Conservation (phyloP, 352 stramenopile species). For the Phytopythium chamaehyphon region DNA sequence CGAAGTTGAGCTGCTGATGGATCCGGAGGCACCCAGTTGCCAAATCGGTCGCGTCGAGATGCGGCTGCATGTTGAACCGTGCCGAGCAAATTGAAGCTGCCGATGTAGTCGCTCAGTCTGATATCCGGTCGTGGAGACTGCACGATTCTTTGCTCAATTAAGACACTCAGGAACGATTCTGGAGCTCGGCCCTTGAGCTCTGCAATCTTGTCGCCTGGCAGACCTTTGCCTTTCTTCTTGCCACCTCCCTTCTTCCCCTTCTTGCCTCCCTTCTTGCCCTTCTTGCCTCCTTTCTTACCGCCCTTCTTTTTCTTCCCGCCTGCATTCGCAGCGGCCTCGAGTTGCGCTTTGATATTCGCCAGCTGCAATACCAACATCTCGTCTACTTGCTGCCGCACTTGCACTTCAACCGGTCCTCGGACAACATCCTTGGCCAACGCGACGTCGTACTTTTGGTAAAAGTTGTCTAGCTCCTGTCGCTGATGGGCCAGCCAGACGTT, state of each 20-base stretch:
- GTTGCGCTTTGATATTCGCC: slow-evolving; percentile 91
- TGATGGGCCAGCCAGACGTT: slow-evolving; percentile 75
- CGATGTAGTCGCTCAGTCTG: slow-evolving; percentile 80
- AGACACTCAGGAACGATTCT: slow-evolving; percentile 87
- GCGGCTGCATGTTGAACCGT: slow-evolving; percentile 59
- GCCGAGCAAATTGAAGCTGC: slow-evolving; percentile 91
- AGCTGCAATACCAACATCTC: slow-evolving; percentile 93
- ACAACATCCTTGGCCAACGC: slow-evolving; percentile 89
- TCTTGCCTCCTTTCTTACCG: slow-evolving; percentile 51
- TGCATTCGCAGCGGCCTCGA: slow-evolving; percentile 58
- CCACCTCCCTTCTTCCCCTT: slow-evolving; percentile 35
- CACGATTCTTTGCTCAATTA: slow-evolving; percentile 90
- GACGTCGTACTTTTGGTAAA: slow-evolving; percentile 93
- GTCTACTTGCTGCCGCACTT: slow-evolving; percentile 90
- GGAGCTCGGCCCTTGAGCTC: slow-evolving; percentile 88
- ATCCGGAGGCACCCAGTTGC: slow-evolving; percentile 89
- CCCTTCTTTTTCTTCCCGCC: slow-evolving; percentile 83
- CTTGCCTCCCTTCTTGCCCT: slow-evolving; percentile 46
- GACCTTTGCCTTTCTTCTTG: slow-evolving; percentile 67
- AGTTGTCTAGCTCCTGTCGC: slow-evolving; percentile 86
- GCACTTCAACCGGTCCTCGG: slow-evolving; percentile 77
- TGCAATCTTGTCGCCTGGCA: slow-evolving; percentile 90
- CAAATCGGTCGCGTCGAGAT: slow-evolving; percentile 54
- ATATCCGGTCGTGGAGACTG: slow-evolving; percentile 37
- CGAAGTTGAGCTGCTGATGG: slow-evolving; percentile 89